Conservation (phyloP, 495 filamentous ascomycete species). For the Hyaloscypha finlandica region DNA sequence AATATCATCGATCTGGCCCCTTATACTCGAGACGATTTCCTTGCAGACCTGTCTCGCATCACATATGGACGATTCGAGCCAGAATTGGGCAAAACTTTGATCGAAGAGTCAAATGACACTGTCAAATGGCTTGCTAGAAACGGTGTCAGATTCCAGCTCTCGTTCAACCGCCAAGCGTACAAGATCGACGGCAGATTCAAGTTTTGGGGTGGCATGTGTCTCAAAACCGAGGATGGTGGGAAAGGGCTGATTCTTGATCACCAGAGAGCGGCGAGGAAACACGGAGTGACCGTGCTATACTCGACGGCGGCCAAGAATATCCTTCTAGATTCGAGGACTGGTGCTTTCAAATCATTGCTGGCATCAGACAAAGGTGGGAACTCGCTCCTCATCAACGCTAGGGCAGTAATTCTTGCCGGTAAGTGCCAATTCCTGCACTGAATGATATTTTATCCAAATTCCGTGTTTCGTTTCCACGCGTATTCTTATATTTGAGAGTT, state of each 20-base stretch:
- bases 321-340: conserved; percentile 38
- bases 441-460: no score
- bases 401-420: conserved; percentile 51
- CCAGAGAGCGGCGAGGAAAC: conserved; percentile 40
- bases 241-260: conserved; percentile 56
- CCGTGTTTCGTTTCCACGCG: not conserved
- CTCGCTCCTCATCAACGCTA: conserved; percentile 36
- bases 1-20: conserved; percentile 45
- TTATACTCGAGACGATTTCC: conserved; percentile 49
- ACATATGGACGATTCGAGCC: conserved; percentile 49
- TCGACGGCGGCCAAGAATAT: conserved; percentile 46
- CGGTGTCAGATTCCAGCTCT: conserved; percentile 56
- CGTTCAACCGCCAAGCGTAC: conserved; percentile 64
- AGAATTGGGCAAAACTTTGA: conserved; percentile 43
- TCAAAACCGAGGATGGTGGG: conserved; percentile 59
- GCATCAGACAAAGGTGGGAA: conserved; percentile 39
- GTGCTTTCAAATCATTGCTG: conserved; percentile 40
- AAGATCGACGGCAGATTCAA: conserved; percentile 53
- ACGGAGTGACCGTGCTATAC: conserved; percentile 47
- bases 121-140: conserved; percentile 56
- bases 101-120: conserved; percentile 47
- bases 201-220: conserved; percentile 62
- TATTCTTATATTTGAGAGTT: no score
- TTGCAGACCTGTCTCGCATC: conserved; percentile 50
- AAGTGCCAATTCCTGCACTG: no score